Evolutionary conservation across 148 eudicot genomes (phyloP).

Genomic region (Diospyros lotus): DNA sequence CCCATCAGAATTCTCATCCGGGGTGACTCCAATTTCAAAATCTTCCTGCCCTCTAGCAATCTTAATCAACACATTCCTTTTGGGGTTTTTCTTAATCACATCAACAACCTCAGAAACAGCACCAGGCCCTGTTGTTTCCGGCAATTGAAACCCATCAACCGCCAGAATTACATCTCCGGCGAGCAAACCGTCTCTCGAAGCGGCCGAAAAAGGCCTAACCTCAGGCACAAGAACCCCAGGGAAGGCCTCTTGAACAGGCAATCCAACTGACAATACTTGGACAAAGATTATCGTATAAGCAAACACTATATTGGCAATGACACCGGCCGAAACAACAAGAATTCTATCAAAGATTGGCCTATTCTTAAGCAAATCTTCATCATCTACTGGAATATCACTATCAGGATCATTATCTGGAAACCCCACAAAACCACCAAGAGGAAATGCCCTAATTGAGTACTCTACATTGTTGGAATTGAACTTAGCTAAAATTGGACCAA

Average conservation of each 20-base stretch:
- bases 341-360: conserved; percentile 80
- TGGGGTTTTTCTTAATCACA: conserved; percentile 66
- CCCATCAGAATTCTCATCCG: conserved; percentile 76
- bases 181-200: conserved; percentile 77
- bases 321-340: conserved; percentile 92
- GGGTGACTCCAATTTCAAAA: conserved; percentile 62
- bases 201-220: conserved; percentile 76
- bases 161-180: conserved; percentile 80
- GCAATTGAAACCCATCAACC: conserved; percentile 52
- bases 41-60: conserved; percentile 47
- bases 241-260: conserved; percentile 90
- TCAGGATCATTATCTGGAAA: conserved; percentile 99
- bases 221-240: conserved; percentile 95
- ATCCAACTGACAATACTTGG: conserved; percentile 78
- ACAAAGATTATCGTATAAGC: conserved; percentile 72
- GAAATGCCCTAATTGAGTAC: conserved; percentile 90
- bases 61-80: conserved; percentile 52
- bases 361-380: conserved; percentile 77
- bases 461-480: conserved; percentile 90
- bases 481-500: conserved; percentile 95
- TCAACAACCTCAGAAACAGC: conserved; percentile 71
- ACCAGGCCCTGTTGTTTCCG: conserved; percentile 44
- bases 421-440: conserved; percentile 96
- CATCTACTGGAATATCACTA: conserved; percentile 86
- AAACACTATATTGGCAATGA: conserved; percentile 80